Conservation (phyloP, 768 basidiomycete species). For the Collybia nuda region DNA sequence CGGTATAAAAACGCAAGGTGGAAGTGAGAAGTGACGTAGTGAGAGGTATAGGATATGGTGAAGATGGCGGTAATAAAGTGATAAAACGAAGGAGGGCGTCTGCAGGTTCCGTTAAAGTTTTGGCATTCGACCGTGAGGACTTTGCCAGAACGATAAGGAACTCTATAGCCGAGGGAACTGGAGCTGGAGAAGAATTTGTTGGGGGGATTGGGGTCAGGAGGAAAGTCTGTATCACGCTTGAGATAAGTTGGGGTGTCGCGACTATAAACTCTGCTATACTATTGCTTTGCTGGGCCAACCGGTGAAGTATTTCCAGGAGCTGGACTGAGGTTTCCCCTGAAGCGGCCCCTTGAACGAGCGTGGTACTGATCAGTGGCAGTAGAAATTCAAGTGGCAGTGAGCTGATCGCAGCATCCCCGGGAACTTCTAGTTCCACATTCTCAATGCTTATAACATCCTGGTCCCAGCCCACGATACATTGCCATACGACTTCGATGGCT, state of each 20-base stretch:
- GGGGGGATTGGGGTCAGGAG: slow-evolving; percentile 53
- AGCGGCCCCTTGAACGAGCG: slow-evolving; percentile 38
- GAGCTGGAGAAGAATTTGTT: slow-evolving; percentile 26
- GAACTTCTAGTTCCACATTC: slow-evolving; percentile 47
- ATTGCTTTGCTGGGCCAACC: slow-evolving; percentile 62
- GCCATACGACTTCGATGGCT: slow-evolving; percentile 75
- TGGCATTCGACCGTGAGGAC: slow-evolving; percentile 71
- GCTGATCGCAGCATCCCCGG: slow-evolving; percentile 26
- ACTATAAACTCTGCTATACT: slow-evolving; percentile 50
- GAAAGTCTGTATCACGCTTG: slow-evolving; percentile 53
- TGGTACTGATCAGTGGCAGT: slow-evolving; percentile 49
- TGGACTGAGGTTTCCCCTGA: slow-evolving; percentile 51
- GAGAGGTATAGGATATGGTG: slow-evolving; percentile 39
- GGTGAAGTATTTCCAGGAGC: slow-evolving; percentile 57
- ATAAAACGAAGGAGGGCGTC: slow-evolving; percentile 77
- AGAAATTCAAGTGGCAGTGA: slow-evolving; percentile 36
- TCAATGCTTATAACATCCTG: slow-evolving; percentile 30
- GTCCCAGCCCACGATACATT: slow-evolving; percentile 70
- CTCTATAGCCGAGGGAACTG: slow-evolving; percentile 54
- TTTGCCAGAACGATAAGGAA: slow-evolving; percentile 56
- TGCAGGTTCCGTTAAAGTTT: slow-evolving; percentile 49
- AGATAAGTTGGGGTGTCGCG: slow-evolving; percentile 49
- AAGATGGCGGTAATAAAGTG: slow-evolving; percentile 47
- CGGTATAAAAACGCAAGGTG: slow-evolving; percentile 63
- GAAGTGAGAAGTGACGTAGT: slow-evolving; percentile 48